Evolutionary conservation across 768 basidiomycete species (phyloP), one percentile per base, ranked within the genome.

Genomic region (Boletus patriciae): DNA sequence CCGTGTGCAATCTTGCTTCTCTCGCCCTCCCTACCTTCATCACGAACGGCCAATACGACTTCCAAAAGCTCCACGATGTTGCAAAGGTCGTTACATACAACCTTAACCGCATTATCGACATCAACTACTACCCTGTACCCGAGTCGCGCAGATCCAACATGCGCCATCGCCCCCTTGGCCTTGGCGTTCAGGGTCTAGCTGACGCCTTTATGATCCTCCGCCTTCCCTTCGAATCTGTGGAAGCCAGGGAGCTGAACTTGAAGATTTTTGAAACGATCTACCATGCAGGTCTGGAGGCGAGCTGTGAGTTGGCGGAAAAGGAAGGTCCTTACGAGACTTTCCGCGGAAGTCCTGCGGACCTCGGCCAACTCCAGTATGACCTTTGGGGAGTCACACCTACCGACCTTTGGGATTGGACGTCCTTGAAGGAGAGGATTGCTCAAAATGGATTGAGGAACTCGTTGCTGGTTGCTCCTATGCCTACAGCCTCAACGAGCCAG

Each of bases 191-290:
- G 71, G 96, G 97, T 71, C 87, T 99, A 42, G 97, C 97, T 16
- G 97, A 99, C 66, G 83, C 95, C 3, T 99, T 99, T 80, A 98
- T 98, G 94, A 89, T 90, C 25, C 83, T 99, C 10, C 91, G 89
- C 58, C 85, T 98, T 84, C 92, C 97, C 0, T 99, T 98, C 74
- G 97, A 98, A 65, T 93, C 92, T 2, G 81, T 79, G 18, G 87
- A 84, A 43, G 97, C 96, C 15, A 87, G 88, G 67, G 76, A 86
- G 63, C 85, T 99, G 62, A 98, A 99, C 78, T 80, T 88, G 60
- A 85, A 96, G 75, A 98, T 99, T 73, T 98, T 97, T 72, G 97
- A 99, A 80, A 99, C 97, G 15, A 98, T 99, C 70, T 99, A 98
- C 72, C 94, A 99, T 63, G 96, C 83, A 54, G 91, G 92, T 1